Evolutionary conservation across 352 stramenopile species (phyloP).

Genomic region (Peronospora destructor): DNA sequence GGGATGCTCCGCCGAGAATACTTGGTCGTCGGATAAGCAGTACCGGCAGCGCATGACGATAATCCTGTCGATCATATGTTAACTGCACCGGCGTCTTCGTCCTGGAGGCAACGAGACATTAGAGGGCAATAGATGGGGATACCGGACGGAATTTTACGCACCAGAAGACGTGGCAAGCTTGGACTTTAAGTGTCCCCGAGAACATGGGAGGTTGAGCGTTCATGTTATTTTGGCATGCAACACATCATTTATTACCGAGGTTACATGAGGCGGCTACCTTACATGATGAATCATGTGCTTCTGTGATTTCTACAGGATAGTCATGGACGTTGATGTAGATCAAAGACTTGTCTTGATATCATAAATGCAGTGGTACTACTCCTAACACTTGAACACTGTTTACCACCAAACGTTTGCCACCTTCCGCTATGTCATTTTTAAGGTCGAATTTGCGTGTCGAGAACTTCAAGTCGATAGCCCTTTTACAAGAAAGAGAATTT

Average conservation of each 20-base stretch:
- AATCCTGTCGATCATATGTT: slow-evolving; percentile 25
- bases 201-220: slow-evolving; percentile 19
- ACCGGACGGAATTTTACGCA: slow-evolving; percentile 9
- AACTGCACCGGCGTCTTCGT: slow-evolving; percentile 26
- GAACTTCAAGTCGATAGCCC: neutral
- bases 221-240: slow-evolving; percentile 12
- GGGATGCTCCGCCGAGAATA: slow-evolving; percentile 20
- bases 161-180: slow-evolving; percentile 21
- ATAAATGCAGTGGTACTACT: slow-evolving; percentile 2
- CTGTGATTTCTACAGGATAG: slow-evolving; percentile 13
- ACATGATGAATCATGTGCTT: slow-evolving; percentile 17
- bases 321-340: slow-evolving; percentile 14
- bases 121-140: neutral
- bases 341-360: slow-evolving; percentile 18
- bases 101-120: slow-evolving; percentile 7
- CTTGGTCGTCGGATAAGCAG: slow-evolving; percentile 23
- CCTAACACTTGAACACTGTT: neutral
- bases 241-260: neutral
- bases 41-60: slow-evolving; percentile 24
- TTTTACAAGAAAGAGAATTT: neutral
- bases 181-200: slow-evolving; percentile 30
- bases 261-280: neutral
- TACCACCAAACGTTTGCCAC: neutral
- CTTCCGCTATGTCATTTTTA: slow-evolving; percentile 4
- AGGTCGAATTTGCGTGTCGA: neutral